phyloP scores from a whole-genome alignment of 148 eudicot genomes.

The Chenopodium berlandieri region DNA sequence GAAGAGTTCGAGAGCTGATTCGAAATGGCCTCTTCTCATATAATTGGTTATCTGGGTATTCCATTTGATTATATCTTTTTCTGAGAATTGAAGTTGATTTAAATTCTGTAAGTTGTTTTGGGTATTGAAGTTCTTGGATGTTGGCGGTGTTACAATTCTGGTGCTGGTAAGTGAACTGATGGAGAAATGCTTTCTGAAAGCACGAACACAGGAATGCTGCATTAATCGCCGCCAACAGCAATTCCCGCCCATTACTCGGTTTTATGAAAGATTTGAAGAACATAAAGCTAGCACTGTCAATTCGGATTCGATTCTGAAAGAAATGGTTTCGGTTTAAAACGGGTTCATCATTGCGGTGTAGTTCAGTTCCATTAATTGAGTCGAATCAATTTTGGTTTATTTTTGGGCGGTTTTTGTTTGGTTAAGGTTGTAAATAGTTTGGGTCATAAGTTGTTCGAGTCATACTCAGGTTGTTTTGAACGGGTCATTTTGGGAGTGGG shows the following conservation, averaged over 20 bases:
- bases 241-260: constrained; percentile 6
- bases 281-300: no score
- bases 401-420: no score
- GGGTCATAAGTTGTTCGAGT: no score
- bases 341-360: no score
- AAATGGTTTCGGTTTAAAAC: no score
- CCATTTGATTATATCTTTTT: constrained; percentile 35
- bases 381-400: no score
- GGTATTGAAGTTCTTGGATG: not conserved
- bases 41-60: constrained; percentile 41
- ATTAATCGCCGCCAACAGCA: constrained; percentile 1
- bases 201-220: not conserved
- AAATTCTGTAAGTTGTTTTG: not conserved
- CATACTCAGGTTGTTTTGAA: no score
- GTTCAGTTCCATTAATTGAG: no score
- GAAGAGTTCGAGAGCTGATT: constrained; percentile 39
- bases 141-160: not conserved
- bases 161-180: not conserved
- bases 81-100: constrained; percentile 18
- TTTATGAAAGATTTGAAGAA: no score
- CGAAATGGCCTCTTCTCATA: constrained; percentile 50
- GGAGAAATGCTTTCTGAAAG: not conserved
- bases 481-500: no score
- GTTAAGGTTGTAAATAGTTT: no score
- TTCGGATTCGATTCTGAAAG: no score